These are phyloP conservation scores for Dalbergia cultrata DNA, from an alignment of 306 rosid genomes.

Conservation along the genomic window DNA sequence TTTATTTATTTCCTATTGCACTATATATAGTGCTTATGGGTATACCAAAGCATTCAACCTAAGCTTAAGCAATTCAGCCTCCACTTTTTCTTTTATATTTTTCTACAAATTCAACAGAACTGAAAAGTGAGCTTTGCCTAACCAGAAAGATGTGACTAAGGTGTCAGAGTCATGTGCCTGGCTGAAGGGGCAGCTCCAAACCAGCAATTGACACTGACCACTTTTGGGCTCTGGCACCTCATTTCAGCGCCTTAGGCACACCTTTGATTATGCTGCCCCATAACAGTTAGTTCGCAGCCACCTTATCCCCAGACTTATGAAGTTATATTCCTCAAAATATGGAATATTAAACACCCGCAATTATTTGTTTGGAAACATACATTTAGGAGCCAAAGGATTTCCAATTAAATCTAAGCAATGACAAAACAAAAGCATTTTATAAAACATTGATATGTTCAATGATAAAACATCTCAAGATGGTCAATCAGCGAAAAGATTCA, in stretches of 20 bases:
- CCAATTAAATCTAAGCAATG: neutral
- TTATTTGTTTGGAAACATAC: neutral
- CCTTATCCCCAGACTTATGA: neutral
- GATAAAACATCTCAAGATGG: conserved; percentile 16
- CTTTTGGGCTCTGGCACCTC: neutral
- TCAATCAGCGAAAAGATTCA: conserved; percentile 5
- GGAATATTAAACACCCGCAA: neutral
- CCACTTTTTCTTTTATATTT: no score
- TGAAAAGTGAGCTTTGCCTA: neutral
- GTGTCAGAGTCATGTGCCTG: neutral
- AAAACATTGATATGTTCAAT: conserved; percentile 6
- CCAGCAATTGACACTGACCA: neutral
- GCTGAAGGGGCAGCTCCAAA: neutral
- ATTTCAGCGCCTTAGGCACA: neutral
- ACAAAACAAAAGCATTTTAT: conserved; percentile 16
- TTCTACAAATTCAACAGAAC: no score
- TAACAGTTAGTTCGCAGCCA: neutral
- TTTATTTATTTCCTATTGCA: no score
- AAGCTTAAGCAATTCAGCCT: no score
- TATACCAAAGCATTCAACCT: no score
- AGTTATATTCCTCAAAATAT: neutral
- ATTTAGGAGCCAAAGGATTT: neutral
- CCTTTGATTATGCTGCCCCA: neutral
- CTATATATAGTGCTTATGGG: no score
- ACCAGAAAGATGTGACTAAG: neutral